Evolutionary conservation across 2,329 filamentous ascomycete species (phyloP).

Genomic region (Phaeoacremonium minimum): DNA sequence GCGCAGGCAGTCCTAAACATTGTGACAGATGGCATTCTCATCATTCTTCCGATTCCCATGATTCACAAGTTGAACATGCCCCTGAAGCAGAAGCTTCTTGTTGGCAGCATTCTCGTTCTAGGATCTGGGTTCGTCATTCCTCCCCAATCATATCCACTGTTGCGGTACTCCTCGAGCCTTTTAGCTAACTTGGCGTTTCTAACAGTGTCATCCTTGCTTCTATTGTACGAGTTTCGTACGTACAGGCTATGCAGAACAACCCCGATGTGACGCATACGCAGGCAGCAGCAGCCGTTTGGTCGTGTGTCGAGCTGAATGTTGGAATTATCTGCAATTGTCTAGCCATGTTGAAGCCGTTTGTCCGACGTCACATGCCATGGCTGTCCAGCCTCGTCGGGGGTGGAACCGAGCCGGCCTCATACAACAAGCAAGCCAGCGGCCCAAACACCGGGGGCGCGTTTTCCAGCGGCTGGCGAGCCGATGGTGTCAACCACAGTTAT

Average conservation of each 20-base stretch:
- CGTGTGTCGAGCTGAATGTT: slow-evolving; percentile 27
- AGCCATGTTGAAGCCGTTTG: slow-evolving; percentile 18
- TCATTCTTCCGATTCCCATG: slow-evolving; percentile 36
- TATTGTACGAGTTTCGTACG: slow-evolving; percentile 18
- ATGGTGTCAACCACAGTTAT: too few species aligned
- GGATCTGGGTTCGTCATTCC: slow-evolving; percentile 30
- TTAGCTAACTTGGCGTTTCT: not conserved
- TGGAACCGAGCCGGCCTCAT: too few species aligned
- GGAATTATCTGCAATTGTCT: slow-evolving; percentile 20
- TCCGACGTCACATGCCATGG: slow-evolving; percentile 13
- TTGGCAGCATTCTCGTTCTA: slow-evolving; percentile 35
- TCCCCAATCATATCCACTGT: not conserved
- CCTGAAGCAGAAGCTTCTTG: slow-evolving; percentile 34
- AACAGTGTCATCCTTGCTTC: slow-evolving; percentile 17
- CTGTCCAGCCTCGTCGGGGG: slow-evolving; percentile 9
- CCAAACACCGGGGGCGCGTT: too few species aligned
- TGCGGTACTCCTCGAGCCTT: too few species aligned
- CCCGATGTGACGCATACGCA: slow-evolving; percentile 25
- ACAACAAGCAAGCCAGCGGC: too few species aligned
- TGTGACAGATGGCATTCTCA: slow-evolving; percentile 35
- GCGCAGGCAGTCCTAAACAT: slow-evolving; percentile 1
- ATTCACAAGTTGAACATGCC: slow-evolving; percentile 35
- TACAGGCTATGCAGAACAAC: slow-evolving; percentile 18
- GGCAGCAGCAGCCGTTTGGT: slow-evolving; percentile 18
- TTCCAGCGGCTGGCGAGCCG: too few species aligned